These are phyloP conservation scores for Sphaerulina populicola DNA, from an alignment of 2,329 filamentous ascomycete genomes.

Conservation along the genomic window DNA sequence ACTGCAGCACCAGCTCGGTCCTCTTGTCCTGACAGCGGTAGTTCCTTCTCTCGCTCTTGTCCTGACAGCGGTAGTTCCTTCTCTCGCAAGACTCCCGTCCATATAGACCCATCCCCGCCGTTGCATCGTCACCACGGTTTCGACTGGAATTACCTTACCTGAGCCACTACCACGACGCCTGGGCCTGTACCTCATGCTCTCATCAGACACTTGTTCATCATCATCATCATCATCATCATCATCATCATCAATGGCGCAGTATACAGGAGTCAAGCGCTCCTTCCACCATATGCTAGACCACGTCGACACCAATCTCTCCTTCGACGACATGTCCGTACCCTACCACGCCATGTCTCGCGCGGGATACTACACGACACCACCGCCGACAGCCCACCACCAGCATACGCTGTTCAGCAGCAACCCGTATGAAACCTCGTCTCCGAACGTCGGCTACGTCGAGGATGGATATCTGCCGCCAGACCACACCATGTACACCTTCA, in stretches of 20 bases:
- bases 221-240: conserved; percentile 4
- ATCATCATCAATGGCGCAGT: conserved; percentile 9
- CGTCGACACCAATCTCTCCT: conserved; percentile 11
- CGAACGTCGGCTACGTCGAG: conserved; percentile 13
- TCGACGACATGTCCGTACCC: conserved; percentile 14
- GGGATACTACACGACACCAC: conserved; percentile 18
- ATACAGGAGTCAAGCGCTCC: conserved; percentile 16
- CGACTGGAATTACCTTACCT: conserved; percentile 15
- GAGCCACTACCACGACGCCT: conserved; percentile 15
- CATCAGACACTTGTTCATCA: conserved; percentile 6
- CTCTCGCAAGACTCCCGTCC: conserved; percentile 8
- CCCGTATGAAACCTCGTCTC: conserved; percentile 13
- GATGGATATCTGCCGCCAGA: conserved; percentile 19
- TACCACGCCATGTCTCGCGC: conserved; percentile 19
- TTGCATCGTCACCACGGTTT: conserved; percentile 13
- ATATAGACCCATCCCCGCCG: conserved; percentile 18
- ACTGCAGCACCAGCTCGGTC: conserved; percentile 1
- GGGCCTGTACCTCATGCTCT: conserved; percentile 7
- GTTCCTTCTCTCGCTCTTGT: too few relatives aligned
- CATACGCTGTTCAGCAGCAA: conserved; percentile 19
- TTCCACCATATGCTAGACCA: conserved; percentile 20
- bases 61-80: conserved; percentile 7
- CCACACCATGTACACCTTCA: conserved; percentile 15
- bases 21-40: too few relatives aligned
- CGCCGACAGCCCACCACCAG: conserved; percentile 9